These are phyloP conservation scores for Vigna unguiculata DNA, from an alignment of 306 rosid genomes.

Conservation along the genomic window DNA sequence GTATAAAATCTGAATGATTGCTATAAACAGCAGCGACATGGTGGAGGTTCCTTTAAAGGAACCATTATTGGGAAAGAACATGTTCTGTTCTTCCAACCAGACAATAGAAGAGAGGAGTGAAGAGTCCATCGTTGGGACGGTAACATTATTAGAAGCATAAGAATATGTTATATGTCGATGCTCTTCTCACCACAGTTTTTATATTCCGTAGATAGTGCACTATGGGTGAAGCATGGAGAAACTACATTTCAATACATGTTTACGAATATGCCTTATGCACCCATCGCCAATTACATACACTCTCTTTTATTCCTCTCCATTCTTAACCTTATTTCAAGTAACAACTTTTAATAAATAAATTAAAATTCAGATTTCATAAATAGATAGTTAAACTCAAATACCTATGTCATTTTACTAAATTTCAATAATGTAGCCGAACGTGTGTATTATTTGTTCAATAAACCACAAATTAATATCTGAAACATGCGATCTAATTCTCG, in stretches of 20 bases:
- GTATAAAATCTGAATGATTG: constrained; percentile 44
- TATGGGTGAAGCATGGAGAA: constrained; percentile 47
- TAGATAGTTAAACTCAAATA: too few relatives aligned
- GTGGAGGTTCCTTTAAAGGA: constrained; percentile 35
- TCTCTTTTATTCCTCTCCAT: constrained; percentile 1
- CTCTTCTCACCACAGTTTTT: constrained; percentile 40
- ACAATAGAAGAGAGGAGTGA: constrained; percentile 22
- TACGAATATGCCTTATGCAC: constrained; percentile 29
- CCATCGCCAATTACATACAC: not conserved
- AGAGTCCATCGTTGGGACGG: constrained; percentile 32
- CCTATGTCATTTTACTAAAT: too few relatives aligned
- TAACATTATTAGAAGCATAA: constrained; percentile 34
- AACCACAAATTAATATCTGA: too few relatives aligned
- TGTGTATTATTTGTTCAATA: too few relatives aligned
- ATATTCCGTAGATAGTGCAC: constrained; percentile 43
- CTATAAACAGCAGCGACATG: constrained; percentile 42
- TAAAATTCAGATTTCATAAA: too few relatives aligned
- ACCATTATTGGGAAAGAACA: constrained; percentile 46
- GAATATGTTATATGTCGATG: constrained; percentile 37
- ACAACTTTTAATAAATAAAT: too few relatives aligned
- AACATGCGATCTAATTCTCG: too few relatives aligned
- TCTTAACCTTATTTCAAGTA: constrained; percentile 36
- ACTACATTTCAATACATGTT: constrained; percentile 25
- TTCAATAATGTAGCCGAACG: too few relatives aligned
- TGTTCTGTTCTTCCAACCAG: constrained; percentile 44